phyloP scores from a whole-genome alignment of 1,284 basidiomycete species.

The Marasmius fiardii region DNA sequence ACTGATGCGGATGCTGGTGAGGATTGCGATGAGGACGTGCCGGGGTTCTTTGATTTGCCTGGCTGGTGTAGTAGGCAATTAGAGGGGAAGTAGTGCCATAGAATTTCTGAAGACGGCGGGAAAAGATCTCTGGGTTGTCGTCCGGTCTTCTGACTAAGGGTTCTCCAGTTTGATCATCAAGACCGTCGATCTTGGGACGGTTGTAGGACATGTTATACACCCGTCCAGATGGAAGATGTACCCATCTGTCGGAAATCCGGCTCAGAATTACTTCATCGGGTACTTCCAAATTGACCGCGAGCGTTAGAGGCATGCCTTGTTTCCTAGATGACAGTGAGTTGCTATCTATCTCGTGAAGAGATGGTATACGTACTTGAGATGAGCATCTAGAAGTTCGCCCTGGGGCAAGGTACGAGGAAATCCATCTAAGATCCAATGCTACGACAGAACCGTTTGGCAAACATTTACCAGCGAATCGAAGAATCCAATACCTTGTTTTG shows the following conservation, averaged over 20 bases:
- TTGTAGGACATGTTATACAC: conserved; percentile 95
- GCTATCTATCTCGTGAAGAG: background rate
- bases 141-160: conserved; percentile 87
- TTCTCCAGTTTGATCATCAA: conserved; percentile 93
- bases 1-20: conserved; percentile 45
- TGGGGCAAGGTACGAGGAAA: conserved; percentile 94
- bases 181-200: conserved; percentile 81
- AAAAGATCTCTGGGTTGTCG: conserved; percentile 63
- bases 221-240: conserved; percentile 89
- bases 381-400: conserved; percentile 79
- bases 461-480: background rate
- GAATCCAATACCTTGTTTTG: conserved; percentile 53
- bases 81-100: conserved; percentile 89
- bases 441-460: background rate
- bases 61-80: conserved; percentile 71
- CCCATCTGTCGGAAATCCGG: conserved; percentile 80
- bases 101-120: conserved; percentile 45
- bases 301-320: conserved; percentile 4
- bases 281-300: conserved; percentile 88
- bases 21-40: conserved; percentile 25
- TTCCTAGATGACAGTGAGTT: background rate
- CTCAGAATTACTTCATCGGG: conserved; percentile 87
- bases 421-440: conserved; percentile 95
- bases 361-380: conserved; percentile 52
- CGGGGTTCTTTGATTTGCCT: conserved; percentile 23